Evolutionary conservation across 2,329 filamentous ascomycete genomes (phyloP).

Genomic region (Setomelanomma holmii): DNA sequence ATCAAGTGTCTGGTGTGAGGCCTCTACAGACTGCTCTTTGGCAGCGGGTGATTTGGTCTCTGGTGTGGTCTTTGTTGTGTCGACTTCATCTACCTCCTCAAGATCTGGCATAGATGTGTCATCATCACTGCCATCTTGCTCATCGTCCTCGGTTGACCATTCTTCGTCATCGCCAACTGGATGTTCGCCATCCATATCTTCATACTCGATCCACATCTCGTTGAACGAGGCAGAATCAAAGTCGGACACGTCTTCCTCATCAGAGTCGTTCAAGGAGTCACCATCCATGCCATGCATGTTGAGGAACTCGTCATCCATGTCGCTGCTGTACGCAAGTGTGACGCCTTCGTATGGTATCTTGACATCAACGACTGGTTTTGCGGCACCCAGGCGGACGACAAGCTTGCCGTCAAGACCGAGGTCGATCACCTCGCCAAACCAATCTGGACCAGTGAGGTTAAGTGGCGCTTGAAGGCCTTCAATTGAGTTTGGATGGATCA

Average conservation of each 20-base stretch:
- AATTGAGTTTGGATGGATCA: conserved; percentile 51
- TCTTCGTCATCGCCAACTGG: conserved; percentile 42
- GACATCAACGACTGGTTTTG: conserved; percentile 59
- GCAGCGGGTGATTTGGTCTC: conserved; percentile 30
- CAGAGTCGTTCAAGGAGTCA: conserved; percentile 40
- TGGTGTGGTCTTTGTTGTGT: conserved; percentile 46
- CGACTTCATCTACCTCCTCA: conserved; percentile 20
- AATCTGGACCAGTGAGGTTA: conserved; percentile 47
- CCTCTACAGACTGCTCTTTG: conserved; percentile 29
- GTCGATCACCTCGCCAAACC: conserved; percentile 65
- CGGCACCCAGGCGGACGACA: conserved; percentile 61
- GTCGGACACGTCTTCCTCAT: conserved; percentile 41
- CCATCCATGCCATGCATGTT: conserved; percentile 34
- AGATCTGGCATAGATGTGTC: conserved; percentile 45
- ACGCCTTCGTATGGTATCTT: conserved; percentile 57
- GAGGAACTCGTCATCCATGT: conserved; percentile 46
- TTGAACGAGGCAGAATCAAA: conserved; percentile 45
- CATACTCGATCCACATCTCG: conserved; percentile 49
- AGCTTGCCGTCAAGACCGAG: conserved; percentile 61
- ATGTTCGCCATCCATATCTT: conserved; percentile 44
- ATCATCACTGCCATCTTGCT: conserved; percentile 31
- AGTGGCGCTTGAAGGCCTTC: conserved; percentile 15
- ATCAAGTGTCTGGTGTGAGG: neutral
- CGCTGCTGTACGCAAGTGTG: conserved; percentile 55
- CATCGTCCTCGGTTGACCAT: conserved; percentile 49